These are phyloP conservation scores for Priceomyces fermenticarens DNA, from an alignment of 805 yeast species.

Conservation along the genomic window DNA sequence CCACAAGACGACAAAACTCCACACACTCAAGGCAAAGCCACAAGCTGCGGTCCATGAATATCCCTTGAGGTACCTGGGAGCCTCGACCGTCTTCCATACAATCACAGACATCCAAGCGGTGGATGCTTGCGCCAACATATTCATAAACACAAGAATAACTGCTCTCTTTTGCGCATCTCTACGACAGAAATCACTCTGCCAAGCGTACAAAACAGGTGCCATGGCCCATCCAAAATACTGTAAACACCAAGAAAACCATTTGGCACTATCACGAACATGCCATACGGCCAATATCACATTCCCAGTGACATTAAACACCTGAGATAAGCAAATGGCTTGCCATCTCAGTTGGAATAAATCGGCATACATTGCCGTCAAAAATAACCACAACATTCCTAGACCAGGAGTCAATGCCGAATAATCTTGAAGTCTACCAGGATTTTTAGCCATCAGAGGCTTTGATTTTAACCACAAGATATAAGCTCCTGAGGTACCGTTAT, in stretches of 20 bases:
- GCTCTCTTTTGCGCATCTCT: constrained; percentile 52
- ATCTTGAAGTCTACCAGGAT: constrained; percentile 30
- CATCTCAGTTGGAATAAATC: constrained; percentile 38
- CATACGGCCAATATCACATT: constrained; percentile 52
- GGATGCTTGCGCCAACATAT: constrained; percentile 47
- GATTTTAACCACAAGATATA: constrained; percentile 47
- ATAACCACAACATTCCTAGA: constrained; percentile 32
- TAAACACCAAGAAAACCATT: constrained; percentile 57
- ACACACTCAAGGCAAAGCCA: constrained; percentile 40
- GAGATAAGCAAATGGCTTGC: constrained; percentile 49
- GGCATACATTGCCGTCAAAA: constrained; percentile 21
- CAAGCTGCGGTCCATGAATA: constrained; percentile 45
- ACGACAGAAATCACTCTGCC: constrained; percentile 53
- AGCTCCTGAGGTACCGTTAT: constrained; percentile 40
- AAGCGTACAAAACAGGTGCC: constrained; percentile 54
- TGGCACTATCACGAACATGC: constrained; percentile 49
- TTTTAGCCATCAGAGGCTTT: constrained; percentile 15
- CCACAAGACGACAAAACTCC: constrained; percentile 49
- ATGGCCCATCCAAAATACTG: constrained; percentile 57
- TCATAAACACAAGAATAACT: constrained; percentile 51
- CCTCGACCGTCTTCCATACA: constrained; percentile 51
- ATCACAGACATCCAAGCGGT: constrained; percentile 48
- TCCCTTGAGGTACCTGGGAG: constrained; percentile 52
- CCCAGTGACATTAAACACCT: constrained; percentile 48
- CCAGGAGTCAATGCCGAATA: constrained; percentile 42